Base-by-base conservation (phyloP, 2,329 filamentous ascomycete genomes). In the Chalara sp. region DNA sequence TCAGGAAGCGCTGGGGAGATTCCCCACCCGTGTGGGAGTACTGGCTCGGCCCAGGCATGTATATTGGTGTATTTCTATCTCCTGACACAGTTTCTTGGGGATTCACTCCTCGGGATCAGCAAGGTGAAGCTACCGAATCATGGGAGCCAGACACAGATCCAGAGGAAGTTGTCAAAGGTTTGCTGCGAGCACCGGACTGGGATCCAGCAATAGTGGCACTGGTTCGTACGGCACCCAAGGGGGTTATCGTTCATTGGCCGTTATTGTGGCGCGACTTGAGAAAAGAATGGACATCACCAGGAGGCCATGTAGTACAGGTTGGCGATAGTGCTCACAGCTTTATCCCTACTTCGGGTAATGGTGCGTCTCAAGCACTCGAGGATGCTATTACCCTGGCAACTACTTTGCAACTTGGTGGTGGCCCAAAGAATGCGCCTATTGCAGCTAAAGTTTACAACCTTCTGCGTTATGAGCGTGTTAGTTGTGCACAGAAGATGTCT, bases 321-420 rank as follows among this genome's bases (percentile, higher is more conserved):
- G 68, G 68, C 7, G 66, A 69, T 51, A 60, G 63, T 11, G 67
- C 68, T 13, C 67, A 70, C 55, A 58, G 65, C 13, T 66, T 67
- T 41, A 56, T 68, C 3, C 67, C 67, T 0, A 62, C 64, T 1
- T 65, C 65, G 6, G 62, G 62, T 2, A 63, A 64, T 44, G 67
- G 67, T 12, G 67, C 61, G 12, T 65, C 63, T 5, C 65, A 67
- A 46, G 61, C 62, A 11, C 64, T 70, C 40, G 66, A 68, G 53
- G 67, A 69, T 55, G 67, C 61, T 2, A 55, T 65, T 7, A 63
- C 65, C 6, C 51, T 69, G 12, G 65, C 64, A 10, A 57, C 63
- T 7, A 66, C 60, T 29, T 59, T 69, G 30, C 45, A 52, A 21
- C 13, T 47, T 37, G 50, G 40, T 4, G 42, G 50, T 4, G 32